Base-by-base conservation (phyloP, 495 filamentous ascomycete species). In the Niebla homalea region DNA sequence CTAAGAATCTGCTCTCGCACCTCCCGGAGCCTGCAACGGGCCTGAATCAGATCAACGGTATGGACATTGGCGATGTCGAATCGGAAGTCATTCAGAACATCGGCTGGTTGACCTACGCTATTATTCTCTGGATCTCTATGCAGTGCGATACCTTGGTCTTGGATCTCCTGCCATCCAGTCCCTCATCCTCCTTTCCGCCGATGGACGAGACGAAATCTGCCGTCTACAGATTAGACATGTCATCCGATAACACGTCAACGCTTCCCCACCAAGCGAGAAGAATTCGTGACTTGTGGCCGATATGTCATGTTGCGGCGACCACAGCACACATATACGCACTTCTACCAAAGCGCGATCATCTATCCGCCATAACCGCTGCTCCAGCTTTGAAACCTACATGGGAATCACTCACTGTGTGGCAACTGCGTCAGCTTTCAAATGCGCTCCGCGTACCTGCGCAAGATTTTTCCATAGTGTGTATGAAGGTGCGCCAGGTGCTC, bases 11-110 rank as follows among this genome's bases (percentile, higher is more conserved):
- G 22, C 55, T 54, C 25, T 36, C 47, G n/a, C 18, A 25, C 18
- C n/a, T 53, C 16, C 50, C 47, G 29, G 29, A 16, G 29, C 57
- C 57, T 18, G 52, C 36, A 10, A 43, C 29, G 22, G 35, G 46
- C 15, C 23, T 50, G 19, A 49, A 53, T 25, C 56, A 46, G 39
- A 51, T 59, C 50, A 59, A 59, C 16, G 57, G 57, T 36, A 43
- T 59, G 39, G 57, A 59, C 39, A 43, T 59, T 36, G 57, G 41
- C 15, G 41, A 54, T 36, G 57, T 59, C 12, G 57, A 59, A 43
- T 36, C 50, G 10, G 57, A 59, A 38, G 22, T 59, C 19, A 48
- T 43, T 5, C 50, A 50, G 8, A 58, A 58, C 35, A 50, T 59
- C 15, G 42, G 52, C 25, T 59, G 57, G 50, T 46, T 59, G 20